phyloP scores from a whole-genome alignment of 331 rosid species.

The Spiraea crenata region DNA sequence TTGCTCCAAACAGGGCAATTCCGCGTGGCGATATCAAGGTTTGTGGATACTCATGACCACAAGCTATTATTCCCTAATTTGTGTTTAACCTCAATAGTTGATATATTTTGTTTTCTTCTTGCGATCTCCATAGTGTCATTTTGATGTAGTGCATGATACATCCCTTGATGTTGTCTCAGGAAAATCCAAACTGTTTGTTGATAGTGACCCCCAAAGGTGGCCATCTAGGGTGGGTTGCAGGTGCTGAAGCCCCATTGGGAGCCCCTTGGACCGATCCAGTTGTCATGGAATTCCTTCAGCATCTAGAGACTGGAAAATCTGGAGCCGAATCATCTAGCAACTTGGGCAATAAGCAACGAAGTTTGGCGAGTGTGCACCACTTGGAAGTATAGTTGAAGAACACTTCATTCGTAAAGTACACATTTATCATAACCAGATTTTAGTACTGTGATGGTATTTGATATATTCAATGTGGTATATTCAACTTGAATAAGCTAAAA shows the following conservation, averaged over 20 bases:
- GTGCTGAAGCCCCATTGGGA: conserved; percentile 72
- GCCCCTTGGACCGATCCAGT: conserved; percentile 87
- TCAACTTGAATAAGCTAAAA: not conserved
- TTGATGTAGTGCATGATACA: not conserved
- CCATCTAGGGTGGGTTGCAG: conserved; percentile 97
- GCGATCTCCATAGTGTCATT: not conserved
- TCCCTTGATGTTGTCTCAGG: conserved; percentile 43
- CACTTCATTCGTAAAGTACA: conserved; percentile 4
- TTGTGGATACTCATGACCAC: conserved; percentile 8
- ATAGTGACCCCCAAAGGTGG: conserved; percentile 94
- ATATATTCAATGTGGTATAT: not conserved
- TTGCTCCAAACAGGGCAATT: conserved; percentile 81
- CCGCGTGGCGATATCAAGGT: conserved; percentile 94
- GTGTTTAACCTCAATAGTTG: not conserved
- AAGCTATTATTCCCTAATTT: not conserved
- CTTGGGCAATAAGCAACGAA: conserved; percentile 8
- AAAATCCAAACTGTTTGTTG: conserved; percentile 79
- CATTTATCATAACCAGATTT: not conserved
- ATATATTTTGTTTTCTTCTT: not conserved
- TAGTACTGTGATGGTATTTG: not conserved
- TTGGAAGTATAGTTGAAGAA: conserved; percentile 38
- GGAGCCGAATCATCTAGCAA: conserved; percentile 18
- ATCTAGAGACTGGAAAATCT: conserved; percentile 47
- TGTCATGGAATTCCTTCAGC: conserved; percentile 76
- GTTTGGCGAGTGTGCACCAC: conserved; percentile 30